These are phyloP conservation scores for Torrubiella hemipterigena DNA, from an alignment of 2,329 filamentous ascomycete genomes.

Conservation along the genomic window DNA sequence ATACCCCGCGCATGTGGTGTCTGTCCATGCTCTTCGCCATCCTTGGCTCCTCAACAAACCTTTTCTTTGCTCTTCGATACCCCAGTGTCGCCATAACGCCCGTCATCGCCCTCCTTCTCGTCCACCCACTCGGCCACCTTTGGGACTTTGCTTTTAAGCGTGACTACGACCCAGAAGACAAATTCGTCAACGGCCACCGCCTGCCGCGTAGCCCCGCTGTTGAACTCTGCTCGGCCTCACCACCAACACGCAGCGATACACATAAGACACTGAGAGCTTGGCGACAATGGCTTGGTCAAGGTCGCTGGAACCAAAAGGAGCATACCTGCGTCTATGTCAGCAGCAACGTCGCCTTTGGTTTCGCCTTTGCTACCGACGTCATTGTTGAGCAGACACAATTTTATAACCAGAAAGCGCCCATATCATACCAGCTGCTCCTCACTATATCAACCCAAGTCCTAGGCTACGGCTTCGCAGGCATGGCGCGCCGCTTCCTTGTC, in stretches of 20 bases:
- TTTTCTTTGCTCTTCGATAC: conserved; percentile 85
- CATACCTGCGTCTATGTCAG: conserved; percentile 82
- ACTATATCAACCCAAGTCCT: conserved; percentile 79
- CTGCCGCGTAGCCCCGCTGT: conserved; percentile 8
- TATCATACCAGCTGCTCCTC: conserved; percentile 69
- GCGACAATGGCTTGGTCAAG: conserved; percentile 67
- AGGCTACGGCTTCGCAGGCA: conserved; percentile 75
- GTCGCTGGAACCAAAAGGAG: conserved; percentile 78
- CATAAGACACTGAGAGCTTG: conserved; percentile 27
- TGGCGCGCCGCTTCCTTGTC: conserved; percentile 71
- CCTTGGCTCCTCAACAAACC: conserved; percentile 69
- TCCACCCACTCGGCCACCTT: conserved; percentile 69
- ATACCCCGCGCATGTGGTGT: conserved; percentile 79
- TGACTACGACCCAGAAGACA: conserved; percentile 34
- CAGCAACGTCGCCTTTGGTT: conserved; percentile 82
- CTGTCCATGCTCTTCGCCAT: conserved; percentile 71
- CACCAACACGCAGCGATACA: too few relatives aligned
- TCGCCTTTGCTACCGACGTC: conserved; percentile 80
- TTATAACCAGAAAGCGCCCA: conserved; percentile 68
- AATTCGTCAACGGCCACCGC: conserved; percentile 37
- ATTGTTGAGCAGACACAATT: conserved; percentile 86
- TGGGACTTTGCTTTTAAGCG: conserved; percentile 68
- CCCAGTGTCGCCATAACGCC: conserved; percentile 83
- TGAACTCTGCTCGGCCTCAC: too few relatives aligned
- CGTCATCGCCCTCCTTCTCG: conserved; percentile 74